A percentile compares a stretch with the other conserved stretches of the same genome.
phyloP scores from a whole-genome alignment of 202 grass and related monocot species.

The Eragrostis tef region DNA sequence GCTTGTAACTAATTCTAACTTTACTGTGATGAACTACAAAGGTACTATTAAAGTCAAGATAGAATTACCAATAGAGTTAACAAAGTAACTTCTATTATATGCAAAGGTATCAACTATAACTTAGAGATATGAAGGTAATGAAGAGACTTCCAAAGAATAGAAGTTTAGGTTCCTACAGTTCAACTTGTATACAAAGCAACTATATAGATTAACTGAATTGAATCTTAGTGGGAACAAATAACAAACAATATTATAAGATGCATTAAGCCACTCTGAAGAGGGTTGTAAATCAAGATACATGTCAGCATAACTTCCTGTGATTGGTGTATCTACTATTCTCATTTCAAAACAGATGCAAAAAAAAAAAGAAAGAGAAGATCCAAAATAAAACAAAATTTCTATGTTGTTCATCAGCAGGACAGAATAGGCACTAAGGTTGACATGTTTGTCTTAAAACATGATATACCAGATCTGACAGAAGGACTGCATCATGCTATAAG shows the following conservation, averaged over 20 bases:
- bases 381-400: conserved; percentile 22
- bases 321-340: not conserved
- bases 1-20: not conserved
- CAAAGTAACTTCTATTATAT: not conserved
- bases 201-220: conserved; percentile 33
- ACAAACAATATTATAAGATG: not conserved
- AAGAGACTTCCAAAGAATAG: not conserved
- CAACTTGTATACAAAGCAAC: not conserved
- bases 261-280: too few relatives aligned
- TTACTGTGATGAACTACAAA: conserved; percentile 10
- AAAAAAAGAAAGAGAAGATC: not conserved
- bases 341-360: too few relatives aligned
- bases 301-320: conserved; percentile 17
- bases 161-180: conserved; percentile 13
- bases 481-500: conserved; percentile 16
- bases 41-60: conserved; percentile 4
- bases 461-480: not conserved
- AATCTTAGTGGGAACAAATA: not conserved
- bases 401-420: conserved; percentile 29
- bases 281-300: conserved; percentile 26
- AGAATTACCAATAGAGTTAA: conserved; percentile 16
- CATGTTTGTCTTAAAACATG: conserved; percentile 32
- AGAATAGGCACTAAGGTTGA: conserved; percentile 2
- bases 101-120: conserved; percentile 16
- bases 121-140: not conserved